Percentiles rank a stretch among this genome's conserved stretches.
Conservation (phyloP, 2,329 filamentous ascomycete genomes). For the Fusarium sambucinum region DNA sequence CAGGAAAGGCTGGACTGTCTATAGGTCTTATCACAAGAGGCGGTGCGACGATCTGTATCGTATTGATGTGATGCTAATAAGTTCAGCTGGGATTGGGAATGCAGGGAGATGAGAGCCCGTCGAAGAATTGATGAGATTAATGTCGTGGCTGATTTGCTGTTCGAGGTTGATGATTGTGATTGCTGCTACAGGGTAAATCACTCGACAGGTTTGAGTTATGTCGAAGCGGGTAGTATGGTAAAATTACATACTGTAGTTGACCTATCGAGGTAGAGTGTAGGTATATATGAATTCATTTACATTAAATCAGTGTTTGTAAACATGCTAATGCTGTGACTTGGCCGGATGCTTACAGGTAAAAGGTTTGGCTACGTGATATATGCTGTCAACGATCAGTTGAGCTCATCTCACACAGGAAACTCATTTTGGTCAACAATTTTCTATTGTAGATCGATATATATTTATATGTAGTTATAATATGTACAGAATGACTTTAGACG, state of each 20-base stretch:
- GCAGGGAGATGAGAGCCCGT: constrained; percentile 1
- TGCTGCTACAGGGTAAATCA: neutral
- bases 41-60: constrained; percentile 23
- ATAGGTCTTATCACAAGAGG: neutral
- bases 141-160: constrained; percentile 7
- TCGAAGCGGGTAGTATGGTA: neutral
- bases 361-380: neutral
- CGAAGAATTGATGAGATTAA: neutral
- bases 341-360: too few species aligned
- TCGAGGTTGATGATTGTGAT: neutral
- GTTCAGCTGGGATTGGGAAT: constrained; percentile 2
- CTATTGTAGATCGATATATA: too few species aligned
- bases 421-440: neutral
- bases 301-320: neutral
- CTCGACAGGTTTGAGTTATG: neutral
- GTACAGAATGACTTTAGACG: neutral
- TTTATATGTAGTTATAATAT: neutral
- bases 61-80: constrained; percentile 7
- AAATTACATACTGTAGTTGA: neutral
- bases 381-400: neutral
- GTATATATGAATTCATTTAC: neutral
- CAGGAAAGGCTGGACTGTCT: constrained; percentile 1
- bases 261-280: neutral
- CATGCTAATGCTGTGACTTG: neutral
- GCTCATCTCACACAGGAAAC: neutral